Conservation (phyloP, 2,329 filamentous ascomycete species). For the Calonectria multiphialidica region DNA sequence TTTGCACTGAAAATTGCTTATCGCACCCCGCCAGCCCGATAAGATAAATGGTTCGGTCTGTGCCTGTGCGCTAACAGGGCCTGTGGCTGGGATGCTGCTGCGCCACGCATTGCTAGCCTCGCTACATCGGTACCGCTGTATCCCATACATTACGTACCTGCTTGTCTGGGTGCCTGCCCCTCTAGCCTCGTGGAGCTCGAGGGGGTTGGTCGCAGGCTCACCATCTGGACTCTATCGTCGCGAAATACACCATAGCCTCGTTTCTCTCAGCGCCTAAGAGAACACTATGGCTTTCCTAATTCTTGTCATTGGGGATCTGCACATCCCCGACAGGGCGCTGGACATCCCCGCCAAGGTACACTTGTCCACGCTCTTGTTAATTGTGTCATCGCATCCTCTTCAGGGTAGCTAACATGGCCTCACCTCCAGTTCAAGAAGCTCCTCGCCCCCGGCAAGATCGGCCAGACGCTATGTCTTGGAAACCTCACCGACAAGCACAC, state of each 20-base stretch:
- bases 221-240: slow-evolving; percentile 34
- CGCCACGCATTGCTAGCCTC: slow-evolving; percentile 34
- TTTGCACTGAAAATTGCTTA: slow-evolving; percentile 44
- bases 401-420: slow-evolving; percentile 39
- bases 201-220: slow-evolving; percentile 39
- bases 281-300: slow-evolving; percentile 87
- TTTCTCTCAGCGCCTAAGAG: slow-evolving; percentile 36
- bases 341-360: slow-evolving; percentile 90
- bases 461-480: slow-evolving; percentile 83
- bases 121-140: slow-evolving; percentile 47
- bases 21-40: slow-evolving; percentile 44
- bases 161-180: slow-evolving; percentile 41
- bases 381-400: slow-evolving; percentile 23
- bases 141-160: slow-evolving; percentile 41
- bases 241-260: slow-evolving; percentile 34
- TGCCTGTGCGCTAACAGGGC: slow-evolving; percentile 2
- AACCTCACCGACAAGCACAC: slow-evolving; percentile 85
- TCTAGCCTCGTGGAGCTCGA: slow-evolving; percentile 44
- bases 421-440: slow-evolving; percentile 82
- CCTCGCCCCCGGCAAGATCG: slow-evolving; percentile 85
- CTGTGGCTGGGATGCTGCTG: slow-evolving; percentile 19
- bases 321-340: slow-evolving; percentile 92
- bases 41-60: slow-evolving; percentile 28
- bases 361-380: slow-evolving; percentile 11
- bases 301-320: slow-evolving; percentile 91